A percentile compares a stretch with the other conserved stretches of the same genome.
Evolutionary conservation across 1,284 basidiomycete species (phyloP).

Genomic region (Moesziomyces antarcticus): DNA sequence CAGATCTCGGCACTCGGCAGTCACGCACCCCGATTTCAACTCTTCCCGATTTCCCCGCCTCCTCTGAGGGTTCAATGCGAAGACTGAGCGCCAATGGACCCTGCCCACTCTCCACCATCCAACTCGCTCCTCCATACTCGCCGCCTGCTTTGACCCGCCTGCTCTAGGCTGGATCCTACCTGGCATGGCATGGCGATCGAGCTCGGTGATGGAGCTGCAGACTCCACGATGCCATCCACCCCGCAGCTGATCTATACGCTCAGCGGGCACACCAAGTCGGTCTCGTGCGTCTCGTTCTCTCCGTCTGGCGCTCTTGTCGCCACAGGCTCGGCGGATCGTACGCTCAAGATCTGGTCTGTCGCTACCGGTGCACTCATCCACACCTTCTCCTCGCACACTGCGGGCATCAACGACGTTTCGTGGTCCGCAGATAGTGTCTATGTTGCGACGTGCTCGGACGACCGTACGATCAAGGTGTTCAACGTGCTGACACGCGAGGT

Average conservation of each 20-base stretch:
- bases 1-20: background rate
- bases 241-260: conserved; percentile 67
- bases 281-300: conserved; percentile 70
- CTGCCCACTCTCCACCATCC: too few species aligned
- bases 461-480: conserved; percentile 51
- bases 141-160: too few species aligned
- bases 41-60: too few species aligned
- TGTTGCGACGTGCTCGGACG: conserved; percentile 61
- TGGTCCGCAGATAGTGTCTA: conserved; percentile 60
- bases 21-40: too few species aligned
- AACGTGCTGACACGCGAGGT: conserved; percentile 28
- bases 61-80: too few species aligned
- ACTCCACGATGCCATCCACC: background rate
- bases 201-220: background rate
- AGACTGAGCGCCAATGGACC: too few species aligned
- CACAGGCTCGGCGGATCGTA: conserved; percentile 67
- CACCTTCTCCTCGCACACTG: conserved; percentile 34
- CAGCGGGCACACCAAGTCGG: conserved; percentile 68
- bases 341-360: conserved; percentile 62
- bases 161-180: too few species aligned
- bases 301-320: conserved; percentile 69
- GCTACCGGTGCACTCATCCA: conserved; percentile 41
- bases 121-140: too few species aligned
- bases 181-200: conserved; percentile 18
- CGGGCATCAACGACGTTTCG: conserved; percentile 58